Evolutionary conservation across 805 yeast species (phyloP), one percentile per base, ranked within the genome.

Genomic region (Saturnispora galanensis): DNA sequence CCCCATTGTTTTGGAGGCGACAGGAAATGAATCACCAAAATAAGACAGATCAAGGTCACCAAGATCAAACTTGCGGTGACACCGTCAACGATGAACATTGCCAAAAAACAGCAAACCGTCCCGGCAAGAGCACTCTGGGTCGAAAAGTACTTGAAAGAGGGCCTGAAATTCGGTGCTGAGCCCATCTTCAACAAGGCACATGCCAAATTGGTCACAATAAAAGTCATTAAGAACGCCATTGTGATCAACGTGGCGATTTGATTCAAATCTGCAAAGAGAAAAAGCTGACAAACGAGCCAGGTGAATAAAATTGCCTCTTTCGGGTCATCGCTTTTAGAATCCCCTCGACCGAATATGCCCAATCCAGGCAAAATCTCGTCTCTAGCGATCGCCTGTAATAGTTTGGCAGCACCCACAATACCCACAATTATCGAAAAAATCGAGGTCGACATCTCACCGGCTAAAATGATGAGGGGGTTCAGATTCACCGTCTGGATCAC

Each of bases 1-100:
- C 99, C 99, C 89, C 96, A 93, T 31, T 89, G 84, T 58, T 87
- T 88, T 5, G 98, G 97, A 2, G 97, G 96, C 10, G 96, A 84
- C 41, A 78, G 73, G 57, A 88, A 87, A 60, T 93, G 97, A 51
- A 93, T 93, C 44, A 84, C 60, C 38, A 87, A 57, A 53, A 93
- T 84, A 36, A 93, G 64, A 13, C 80, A 66, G 34, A 77, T 60
- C 54, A 88, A 69, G 44, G 81, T 76, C 10, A 81, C 64, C 26
- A 88, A 74, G 21, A 89, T 81, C 30, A 81, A 70, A 2, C 86
- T 70, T 0, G 98, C 97, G 2, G 95, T 84, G 12, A 83, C 56
- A 31, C 96, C 95, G 65, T 93, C 98, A 4, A 94, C 96, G 35
- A 88, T 79, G 56, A 87, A 84, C 98, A 93, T 93, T 1, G 97